Evolutionary conservation across 768 basidiomycete genomes (phyloP).

Genomic region (Calocybe gangraenosa): DNA sequence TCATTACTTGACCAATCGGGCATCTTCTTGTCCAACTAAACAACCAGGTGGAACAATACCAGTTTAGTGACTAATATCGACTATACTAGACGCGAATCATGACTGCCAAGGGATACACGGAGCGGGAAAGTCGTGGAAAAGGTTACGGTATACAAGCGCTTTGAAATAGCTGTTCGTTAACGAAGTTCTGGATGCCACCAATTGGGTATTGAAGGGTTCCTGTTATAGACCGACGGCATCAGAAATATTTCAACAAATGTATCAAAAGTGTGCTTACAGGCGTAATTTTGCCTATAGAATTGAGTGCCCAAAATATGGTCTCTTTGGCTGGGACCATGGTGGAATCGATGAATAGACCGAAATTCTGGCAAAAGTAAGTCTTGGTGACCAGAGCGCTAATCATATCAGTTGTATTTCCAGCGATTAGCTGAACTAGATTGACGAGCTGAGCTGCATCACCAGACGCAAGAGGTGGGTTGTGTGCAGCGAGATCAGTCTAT

Average conservation of each 20-base stretch:
- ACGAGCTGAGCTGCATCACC: neutral
- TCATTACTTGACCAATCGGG: too few species aligned
- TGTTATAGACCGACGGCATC: too few species aligned
- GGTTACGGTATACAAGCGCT: constrained; percentile 1
- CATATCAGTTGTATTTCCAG: constrained; percentile 1
- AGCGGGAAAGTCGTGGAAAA: neutral
- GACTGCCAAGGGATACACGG: too few species aligned
- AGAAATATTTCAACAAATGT: too few species aligned
- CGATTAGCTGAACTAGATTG: neutral
- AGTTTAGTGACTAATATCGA: too few species aligned
- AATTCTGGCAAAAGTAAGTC: neutral
- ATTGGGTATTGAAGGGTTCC: neutral
- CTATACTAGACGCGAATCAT: too few species aligned
- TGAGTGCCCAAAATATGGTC: neutral
- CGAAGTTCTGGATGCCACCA: neutral
- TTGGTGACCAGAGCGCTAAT: constrained; percentile 2
- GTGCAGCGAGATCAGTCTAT: neutral
- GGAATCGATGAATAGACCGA: neutral
- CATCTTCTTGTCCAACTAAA: too few species aligned
- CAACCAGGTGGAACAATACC: too few species aligned
- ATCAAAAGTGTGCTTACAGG: too few species aligned
- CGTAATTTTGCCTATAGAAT: neutral
- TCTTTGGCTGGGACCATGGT: constrained; percentile 2
- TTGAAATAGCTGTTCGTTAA: constrained; percentile 2
- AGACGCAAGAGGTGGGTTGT: neutral